These are phyloP conservation scores for Syzygium syzygioides DNA, from an alignment of 441 rosid species.

Conservation along the genomic window DNA sequence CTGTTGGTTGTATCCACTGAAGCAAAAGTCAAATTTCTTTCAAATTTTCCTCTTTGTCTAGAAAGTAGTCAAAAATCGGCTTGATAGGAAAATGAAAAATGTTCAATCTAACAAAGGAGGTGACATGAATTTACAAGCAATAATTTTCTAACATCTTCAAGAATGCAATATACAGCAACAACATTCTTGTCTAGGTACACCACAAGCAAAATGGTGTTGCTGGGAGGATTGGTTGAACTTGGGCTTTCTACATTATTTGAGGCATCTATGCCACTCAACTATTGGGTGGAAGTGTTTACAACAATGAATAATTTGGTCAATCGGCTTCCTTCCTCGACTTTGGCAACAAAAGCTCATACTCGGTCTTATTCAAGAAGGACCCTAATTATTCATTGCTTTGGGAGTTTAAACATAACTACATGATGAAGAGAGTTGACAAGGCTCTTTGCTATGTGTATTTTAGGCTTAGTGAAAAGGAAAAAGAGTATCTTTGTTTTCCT, in stretches of 20 bases:
- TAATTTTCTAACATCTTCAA: no score
- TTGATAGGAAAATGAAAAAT: no score
- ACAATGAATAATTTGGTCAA: neutral
- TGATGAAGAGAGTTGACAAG: neutral
- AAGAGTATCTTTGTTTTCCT: neutral
- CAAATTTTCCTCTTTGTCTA: no score
- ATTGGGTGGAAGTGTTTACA: neutral
- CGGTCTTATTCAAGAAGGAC: neutral
- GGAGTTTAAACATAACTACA: neutral
- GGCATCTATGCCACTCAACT: neutral
- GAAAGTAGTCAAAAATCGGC: no score
- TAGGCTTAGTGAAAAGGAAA: neutral
- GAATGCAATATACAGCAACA: no score
- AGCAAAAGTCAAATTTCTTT: no score
- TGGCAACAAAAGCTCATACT: neutral
- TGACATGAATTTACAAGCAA: no score
- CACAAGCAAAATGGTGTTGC: neutral
- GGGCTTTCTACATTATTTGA: neutral
- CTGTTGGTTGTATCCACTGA: no score
- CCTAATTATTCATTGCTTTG: neutral
- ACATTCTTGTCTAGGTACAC: no score
- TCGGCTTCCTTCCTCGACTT: neutral
- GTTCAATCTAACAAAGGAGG: no score
- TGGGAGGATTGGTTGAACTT: neutral
- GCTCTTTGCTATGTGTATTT: neutral